phyloP scores from a whole-genome alignment of 441 rosid genomes.

The Jatropha multifida region DNA sequence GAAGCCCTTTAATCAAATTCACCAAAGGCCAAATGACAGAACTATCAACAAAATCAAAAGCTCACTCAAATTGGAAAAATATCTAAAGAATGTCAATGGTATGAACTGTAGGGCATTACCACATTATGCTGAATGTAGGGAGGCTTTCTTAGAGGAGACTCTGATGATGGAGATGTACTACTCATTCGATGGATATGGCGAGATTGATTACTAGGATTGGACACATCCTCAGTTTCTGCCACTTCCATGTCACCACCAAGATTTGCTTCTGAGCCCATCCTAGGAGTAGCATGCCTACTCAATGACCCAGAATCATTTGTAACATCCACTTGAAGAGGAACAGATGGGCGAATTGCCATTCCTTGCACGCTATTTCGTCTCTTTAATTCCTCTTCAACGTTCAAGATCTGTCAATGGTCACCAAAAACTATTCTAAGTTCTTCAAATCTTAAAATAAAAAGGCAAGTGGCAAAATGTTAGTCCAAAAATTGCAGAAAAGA shows the following conservation, averaged over 20 bases:
- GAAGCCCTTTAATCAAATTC: background rate
- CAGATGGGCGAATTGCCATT: slow-evolving; percentile 43
- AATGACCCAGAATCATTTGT: slow-evolving; percentile 57
- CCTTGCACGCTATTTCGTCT: slow-evolving; percentile 50
- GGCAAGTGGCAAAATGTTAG: background rate
- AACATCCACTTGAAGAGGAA: slow-evolving; percentile 71
- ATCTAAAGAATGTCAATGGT: background rate
- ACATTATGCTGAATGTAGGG: slow-evolving; percentile 50
- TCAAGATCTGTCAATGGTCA: slow-evolving; percentile 55
- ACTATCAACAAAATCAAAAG: background rate
- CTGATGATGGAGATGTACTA: slow-evolving; percentile 75
- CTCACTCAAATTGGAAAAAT: background rate
- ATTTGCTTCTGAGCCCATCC: slow-evolving; percentile 60
- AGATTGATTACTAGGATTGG: slow-evolving; percentile 48
- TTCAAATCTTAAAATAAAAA: background rate
- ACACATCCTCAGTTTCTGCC: slow-evolving; percentile 66
- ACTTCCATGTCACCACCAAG: slow-evolving; percentile 62
- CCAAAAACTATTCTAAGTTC: slow-evolving; percentile 12
- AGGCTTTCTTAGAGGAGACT: slow-evolving; percentile 75
- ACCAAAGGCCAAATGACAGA: background rate
- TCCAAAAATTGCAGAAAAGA: background rate
- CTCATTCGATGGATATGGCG: slow-evolving; percentile 61
- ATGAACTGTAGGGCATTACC: slow-evolving; percentile 36
- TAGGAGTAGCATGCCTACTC: slow-evolving; percentile 49
- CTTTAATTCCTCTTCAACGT: slow-evolving; percentile 85